Base-by-base conservation (phyloP, 106 monocot species). In the Xerophyta viscosa region DNA sequence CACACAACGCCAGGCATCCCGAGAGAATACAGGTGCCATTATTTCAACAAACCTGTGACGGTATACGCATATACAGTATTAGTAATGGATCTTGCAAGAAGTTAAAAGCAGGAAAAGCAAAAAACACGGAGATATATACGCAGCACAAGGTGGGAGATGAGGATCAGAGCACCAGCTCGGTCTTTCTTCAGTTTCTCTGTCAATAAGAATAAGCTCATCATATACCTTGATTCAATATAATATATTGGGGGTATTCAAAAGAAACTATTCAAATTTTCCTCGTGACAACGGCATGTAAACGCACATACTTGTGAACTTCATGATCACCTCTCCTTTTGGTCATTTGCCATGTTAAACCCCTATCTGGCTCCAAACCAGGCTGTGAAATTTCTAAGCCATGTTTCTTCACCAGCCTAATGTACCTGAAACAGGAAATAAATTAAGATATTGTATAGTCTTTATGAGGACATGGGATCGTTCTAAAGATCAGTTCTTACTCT, bases 331-430 rank as follows among this genome's bases (percentile, higher is more conserved):
- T 58, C 41, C 42, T 58, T 19, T 58, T 43, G 13, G 58, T 58
- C 58, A 58, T 43, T 44, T 43, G 41, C 58, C 41, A 58, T 41
- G 58, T 58, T 24, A 58, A 25, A 9, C 42, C 41, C 12, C 43
- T 42, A 26, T 42, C 10, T 23, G 41, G 42, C 26, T 58, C 58
- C 24, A 58, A 43, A 58, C 41, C 58, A 43, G 58, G 58, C 24
- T 58, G 58, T 11, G 58, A 58, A 27, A 58, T 58, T 13, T 58
- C 42, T 42, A 58, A 58, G 9, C 42, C 42, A 58, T 58, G 58
- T 26, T 58, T 58, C 25, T 58, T 58, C 58, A 58, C 58, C 58
- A 58, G 24, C 43, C 43, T 58, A 28, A 58, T 58, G 43, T 58
- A 58, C 58, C 58, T 58, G 28, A 12, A 15, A 27, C 24, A 26